These are phyloP conservation scores for Colletotrichum scovillei DNA, from an alignment of 2,329 filamentous ascomycete species.

Conservation along the genomic window DNA sequence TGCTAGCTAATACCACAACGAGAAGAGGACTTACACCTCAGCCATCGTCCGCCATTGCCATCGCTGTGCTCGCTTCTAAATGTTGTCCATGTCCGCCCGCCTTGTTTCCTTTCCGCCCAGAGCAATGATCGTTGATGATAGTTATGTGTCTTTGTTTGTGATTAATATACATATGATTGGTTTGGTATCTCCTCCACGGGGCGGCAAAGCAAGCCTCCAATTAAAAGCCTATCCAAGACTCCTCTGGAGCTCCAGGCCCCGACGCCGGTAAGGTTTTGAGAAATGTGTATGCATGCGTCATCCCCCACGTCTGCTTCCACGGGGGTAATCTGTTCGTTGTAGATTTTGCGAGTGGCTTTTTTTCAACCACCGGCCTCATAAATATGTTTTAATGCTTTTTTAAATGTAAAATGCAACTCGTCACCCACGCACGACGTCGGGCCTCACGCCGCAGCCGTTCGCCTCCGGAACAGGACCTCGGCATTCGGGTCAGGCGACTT, in stretches of 20 bases:
- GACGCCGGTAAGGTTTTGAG: neutral
- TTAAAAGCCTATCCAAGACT: constrained; percentile 4
- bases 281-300: neutral
- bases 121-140: neutral
- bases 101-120: no score
- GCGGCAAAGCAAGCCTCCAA: neutral
- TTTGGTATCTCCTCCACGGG: constrained; percentile 28
- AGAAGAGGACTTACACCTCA: neutral
- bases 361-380: neutral
- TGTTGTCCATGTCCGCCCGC: neutral
- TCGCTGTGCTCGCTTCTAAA: constrained; percentile 5
- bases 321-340: neutral
- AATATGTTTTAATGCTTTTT: neutral
- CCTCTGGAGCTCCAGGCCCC: constrained; percentile 28
- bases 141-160: neutral
- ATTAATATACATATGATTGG: constrained; percentile 15
- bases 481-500: constrained; percentile 54
- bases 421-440: no score
- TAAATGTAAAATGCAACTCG: neutral
- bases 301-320: neutral
- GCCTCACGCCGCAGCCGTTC: constrained; percentile 37
- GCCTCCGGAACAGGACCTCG: constrained; percentile 53
- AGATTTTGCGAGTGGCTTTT: neutral
- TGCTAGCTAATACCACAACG: neutral
- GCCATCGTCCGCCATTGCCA: neutral